These are phyloP conservation scores for Picochlorum sp. DNA, from an alignment of 139 green algal species.

Conservation along the genomic window DNA sequence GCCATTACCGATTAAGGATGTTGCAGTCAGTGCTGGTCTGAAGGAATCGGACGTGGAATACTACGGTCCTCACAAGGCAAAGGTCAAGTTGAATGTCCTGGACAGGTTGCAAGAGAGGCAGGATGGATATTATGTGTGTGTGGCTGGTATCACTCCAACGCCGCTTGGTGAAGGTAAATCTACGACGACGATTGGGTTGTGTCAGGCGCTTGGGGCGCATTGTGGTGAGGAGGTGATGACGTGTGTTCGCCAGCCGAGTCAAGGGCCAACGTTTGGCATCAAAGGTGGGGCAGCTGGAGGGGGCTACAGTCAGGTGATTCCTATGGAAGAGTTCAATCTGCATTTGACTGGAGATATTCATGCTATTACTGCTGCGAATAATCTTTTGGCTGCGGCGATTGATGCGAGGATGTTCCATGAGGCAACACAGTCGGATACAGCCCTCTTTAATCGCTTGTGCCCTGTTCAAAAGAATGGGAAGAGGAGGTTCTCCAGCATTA, in stretches of 20 bases:
- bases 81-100: constrained; percentile 61
- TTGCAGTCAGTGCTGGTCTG: constrained; percentile 70
- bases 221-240: constrained; percentile 74
- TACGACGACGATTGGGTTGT: constrained; percentile 96
- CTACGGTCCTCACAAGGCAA: constrained; percentile 84
- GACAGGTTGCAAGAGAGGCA: constrained; percentile 41
- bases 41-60: constrained; percentile 63
- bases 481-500: constrained; percentile 79
- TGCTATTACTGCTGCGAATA: constrained; percentile 95
- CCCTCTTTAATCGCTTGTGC: constrained; percentile 84
- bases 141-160: constrained; percentile 94
- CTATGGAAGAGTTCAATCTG: constrained; percentile 88
- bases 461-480: constrained; percentile 52
- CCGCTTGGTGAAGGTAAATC: constrained; percentile 91
- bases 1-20: constrained; percentile 60
- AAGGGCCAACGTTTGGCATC: constrained; percentile 91
- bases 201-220: constrained; percentile 89
- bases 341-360: constrained; percentile 97
- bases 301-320: constrained; percentile 92
- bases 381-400: constrained; percentile 93
- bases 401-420: constrained; percentile 97
- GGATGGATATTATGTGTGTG: constrained; percentile 86
- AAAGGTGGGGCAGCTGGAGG: constrained; percentile 95
- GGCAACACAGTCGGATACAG: constrained; percentile 66
- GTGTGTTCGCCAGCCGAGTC: constrained; percentile 90